A percentile compares a stretch with the other conserved stretches of the same genome.
Evolutionary conservation across 331 rosid genomes (phyloP).

Genomic region (Erythrophleum ivorense): DNA sequence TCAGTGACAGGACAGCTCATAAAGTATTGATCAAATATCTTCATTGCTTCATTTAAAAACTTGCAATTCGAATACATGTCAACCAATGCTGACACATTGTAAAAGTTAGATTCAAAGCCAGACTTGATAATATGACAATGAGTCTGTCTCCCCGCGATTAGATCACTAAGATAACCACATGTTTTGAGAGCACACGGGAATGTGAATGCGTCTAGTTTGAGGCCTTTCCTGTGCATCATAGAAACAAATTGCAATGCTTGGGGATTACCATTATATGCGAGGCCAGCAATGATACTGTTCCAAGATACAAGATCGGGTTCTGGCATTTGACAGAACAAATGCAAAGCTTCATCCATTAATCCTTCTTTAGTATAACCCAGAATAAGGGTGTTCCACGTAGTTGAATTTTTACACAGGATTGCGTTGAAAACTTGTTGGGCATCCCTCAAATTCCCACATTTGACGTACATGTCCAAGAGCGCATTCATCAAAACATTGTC

Average conservation of each 20-base stretch:
- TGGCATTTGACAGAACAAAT: conserved; percentile 65
- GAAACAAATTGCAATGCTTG: conserved; percentile 58
- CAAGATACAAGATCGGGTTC: conserved; percentile 72
- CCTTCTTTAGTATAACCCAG: conserved; percentile 63
- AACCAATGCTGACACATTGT: conserved; percentile 71
- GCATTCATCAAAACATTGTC: conserved; percentile 85
- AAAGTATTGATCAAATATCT: conserved; percentile 56
- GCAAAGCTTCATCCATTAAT: conserved; percentile 63
- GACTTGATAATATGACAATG: conserved; percentile 65
- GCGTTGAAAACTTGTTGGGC: conserved; percentile 64
- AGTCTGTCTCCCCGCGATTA: conserved; percentile 61
- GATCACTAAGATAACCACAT: conserved; percentile 49
- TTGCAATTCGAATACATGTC: conserved; percentile 83
- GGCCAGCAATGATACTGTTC: conserved; percentile 84
- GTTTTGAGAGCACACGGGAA: conserved; percentile 75
- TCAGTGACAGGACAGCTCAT: conserved; percentile 40
- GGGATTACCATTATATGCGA: conserved; percentile 51
- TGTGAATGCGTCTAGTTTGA: conserved; percentile 73
- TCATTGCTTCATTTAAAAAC: conserved; percentile 56
- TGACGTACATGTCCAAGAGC: conserved; percentile 86
- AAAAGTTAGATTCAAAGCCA: conserved; percentile 67
- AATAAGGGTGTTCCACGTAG: conserved; percentile 70
- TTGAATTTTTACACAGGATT: conserved; percentile 51
- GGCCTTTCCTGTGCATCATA: conserved; percentile 63
- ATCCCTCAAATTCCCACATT: conserved; percentile 71